Conservation (phyloP, 176 grass and related monocot genomes). For the Paspalum vaginatum region DNA sequence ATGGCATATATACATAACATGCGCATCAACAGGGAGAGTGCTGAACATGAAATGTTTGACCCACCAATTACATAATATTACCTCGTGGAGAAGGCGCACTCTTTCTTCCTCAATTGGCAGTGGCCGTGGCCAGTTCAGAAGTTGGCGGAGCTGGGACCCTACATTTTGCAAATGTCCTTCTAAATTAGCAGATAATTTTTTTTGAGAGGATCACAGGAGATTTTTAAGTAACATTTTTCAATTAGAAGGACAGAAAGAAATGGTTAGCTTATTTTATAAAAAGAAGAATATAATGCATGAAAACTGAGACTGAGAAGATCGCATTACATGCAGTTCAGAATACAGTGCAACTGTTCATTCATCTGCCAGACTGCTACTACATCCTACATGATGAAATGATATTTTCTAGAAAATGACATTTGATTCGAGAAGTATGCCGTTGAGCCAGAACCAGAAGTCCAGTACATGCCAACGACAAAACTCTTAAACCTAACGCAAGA, state of each 20-base stretch:
- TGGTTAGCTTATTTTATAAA: background rate
- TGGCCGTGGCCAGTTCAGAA: slow-evolving; percentile 87
- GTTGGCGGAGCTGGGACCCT: slow-evolving; percentile 70
- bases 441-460: background rate
- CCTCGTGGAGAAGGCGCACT: slow-evolving; percentile 85
- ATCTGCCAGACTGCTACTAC: background rate
- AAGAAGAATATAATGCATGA: background rate
- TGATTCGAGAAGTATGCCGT: slow-evolving; percentile 12
- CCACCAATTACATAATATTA: slow-evolving; percentile 42
- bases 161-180: slow-evolving; percentile 40
- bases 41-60: background rate
- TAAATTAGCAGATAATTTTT: slow-evolving; percentile 8
- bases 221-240: background rate
- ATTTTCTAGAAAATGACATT: background rate
- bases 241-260: background rate
- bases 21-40: background rate
- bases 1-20: background rate
- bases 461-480: background rate
- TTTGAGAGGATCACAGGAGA: background rate
- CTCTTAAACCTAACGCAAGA: slow-evolving; percentile 1
- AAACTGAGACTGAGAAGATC: background rate
- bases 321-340: background rate
- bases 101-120: slow-evolving; percentile 93
- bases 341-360: background rate
- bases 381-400: background rate